These are phyloP conservation scores for Cyphellophora europaea DNA, from an alignment of 2,329 filamentous ascomycete genomes.

Conservation along the genomic window DNA sequence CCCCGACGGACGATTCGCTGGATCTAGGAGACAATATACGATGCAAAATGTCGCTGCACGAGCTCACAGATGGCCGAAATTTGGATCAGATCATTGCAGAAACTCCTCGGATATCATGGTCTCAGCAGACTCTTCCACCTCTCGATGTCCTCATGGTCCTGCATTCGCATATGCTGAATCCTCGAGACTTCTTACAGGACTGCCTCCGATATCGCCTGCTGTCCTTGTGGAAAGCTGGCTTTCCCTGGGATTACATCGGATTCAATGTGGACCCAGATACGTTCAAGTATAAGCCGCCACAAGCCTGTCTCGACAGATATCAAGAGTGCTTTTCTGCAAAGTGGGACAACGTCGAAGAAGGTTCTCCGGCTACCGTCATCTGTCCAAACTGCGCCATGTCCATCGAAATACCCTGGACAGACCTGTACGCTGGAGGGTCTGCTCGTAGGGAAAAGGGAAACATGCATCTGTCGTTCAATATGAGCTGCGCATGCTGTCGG, in stretches of 20 bases:
- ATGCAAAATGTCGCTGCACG: slow-evolving; percentile 7
- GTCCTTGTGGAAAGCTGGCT: slow-evolving; percentile 49
- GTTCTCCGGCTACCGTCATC: too few relatives aligned
- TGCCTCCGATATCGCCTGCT: slow-evolving; percentile 51
- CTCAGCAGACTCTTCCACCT: slow-evolving; percentile 42
- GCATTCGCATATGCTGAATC: slow-evolving; percentile 73
- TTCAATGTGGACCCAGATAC: not conserved
- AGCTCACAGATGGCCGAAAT: slow-evolving; percentile 9
- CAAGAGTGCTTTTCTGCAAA: too few relatives aligned
- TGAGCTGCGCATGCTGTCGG: not conserved
- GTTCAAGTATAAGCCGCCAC: not conserved
- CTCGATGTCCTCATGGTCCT: slow-evolving; percentile 71
- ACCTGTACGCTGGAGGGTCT: not conserved
- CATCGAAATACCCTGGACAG: not conserved
- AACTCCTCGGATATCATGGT: slow-evolving; percentile 27
- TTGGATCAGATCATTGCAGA: slow-evolving; percentile 6
- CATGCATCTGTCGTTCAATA: not conserved
- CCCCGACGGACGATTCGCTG: too few relatives aligned
- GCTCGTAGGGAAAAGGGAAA: not conserved
- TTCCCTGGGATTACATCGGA: slow-evolving; percentile 50
- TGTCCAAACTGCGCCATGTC: not conserved
- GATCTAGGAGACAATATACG: too few relatives aligned
- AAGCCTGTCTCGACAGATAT: too few relatives aligned
- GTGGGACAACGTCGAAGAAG: too few relatives aligned
- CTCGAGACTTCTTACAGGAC: slow-evolving; percentile 64